Percentiles rank a stretch among this genome's conserved stretches.
Conservation (phyloP, 164 flowering plant genomes). For the Umbellularia californica region DNA sequence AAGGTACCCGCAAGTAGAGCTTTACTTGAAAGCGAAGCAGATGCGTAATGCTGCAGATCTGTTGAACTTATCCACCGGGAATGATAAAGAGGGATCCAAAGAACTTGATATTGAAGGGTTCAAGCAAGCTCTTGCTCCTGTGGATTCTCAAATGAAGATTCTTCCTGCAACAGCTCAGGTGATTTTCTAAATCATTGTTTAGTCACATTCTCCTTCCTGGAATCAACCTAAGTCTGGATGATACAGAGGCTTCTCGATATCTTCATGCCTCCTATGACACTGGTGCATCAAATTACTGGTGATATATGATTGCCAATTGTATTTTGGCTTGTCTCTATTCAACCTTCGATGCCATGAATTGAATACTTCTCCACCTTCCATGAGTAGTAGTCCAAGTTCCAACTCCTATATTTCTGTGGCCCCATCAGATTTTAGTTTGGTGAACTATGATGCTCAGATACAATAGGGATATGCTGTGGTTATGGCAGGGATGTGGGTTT, state of each 20-base stretch:
- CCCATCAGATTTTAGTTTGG: too few species aligned
- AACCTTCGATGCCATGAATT: too few species aligned
- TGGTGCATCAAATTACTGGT: too few species aligned
- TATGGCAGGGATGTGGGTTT: too few species aligned
- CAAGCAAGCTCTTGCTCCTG: conserved; percentile 67
- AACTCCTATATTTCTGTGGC: too few species aligned
- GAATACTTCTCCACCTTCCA: too few species aligned
- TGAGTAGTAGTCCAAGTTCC: too few species aligned
- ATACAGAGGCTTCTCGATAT: neutral
- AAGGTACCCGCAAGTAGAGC: conserved; percentile 86
- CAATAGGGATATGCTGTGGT: too few species aligned
- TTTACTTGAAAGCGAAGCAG: conserved; percentile 64
- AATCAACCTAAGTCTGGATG: neutral
- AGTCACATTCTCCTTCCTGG: neutral
- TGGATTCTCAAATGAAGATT: conserved; percentile 79
- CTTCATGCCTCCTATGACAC: too few species aligned
- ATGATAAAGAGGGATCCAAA: conserved; percentile 24
- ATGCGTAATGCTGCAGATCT: conserved; percentile 54
- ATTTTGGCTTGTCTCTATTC: too few species aligned
- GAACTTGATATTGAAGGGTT: conserved; percentile 73
- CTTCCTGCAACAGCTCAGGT: conserved; percentile 99
- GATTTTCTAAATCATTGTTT: conserved; percentile 7
- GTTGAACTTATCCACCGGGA: conserved; percentile 50
- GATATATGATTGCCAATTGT: too few species aligned
- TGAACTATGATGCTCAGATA: too few species aligned